Conservation (phyloP, 371 early-diverging fungal genomes). For the Mortierella sp. region DNA sequence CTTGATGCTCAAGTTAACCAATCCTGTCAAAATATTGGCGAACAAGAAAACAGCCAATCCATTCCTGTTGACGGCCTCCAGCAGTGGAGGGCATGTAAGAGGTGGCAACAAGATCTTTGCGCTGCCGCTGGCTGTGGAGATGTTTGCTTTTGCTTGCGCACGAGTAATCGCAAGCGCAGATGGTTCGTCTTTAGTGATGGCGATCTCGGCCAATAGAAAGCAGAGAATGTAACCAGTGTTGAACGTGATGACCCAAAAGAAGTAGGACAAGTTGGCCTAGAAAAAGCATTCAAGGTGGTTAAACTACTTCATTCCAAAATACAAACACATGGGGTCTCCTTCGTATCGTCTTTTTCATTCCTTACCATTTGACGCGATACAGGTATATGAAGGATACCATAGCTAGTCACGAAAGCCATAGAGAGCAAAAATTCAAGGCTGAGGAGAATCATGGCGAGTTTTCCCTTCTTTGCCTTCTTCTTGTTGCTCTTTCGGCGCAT, state of each 20-base stretch:
- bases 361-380: conserved; percentile 81
- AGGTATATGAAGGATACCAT: conserved; percentile 57
- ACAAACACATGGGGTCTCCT: background rate
- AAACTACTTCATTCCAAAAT: background rate
- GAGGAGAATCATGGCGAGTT: conserved; percentile 60
- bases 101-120: conserved; percentile 50
- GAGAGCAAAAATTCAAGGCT: conserved; percentile 58
- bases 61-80: conserved; percentile 83
- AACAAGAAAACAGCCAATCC: conserved; percentile 87
- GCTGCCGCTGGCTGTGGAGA: conserved; percentile 32
- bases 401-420: conserved; percentile 52
- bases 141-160: conserved; percentile 35
- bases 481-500: conserved; percentile 48
- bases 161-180: conserved; percentile 47
- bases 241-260: conserved; percentile 80
- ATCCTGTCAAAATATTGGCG: conserved; percentile 89
- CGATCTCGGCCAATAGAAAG: conserved; percentile 69
- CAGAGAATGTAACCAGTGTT: conserved; percentile 69
- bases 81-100: conserved; percentile 63
- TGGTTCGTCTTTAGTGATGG: conserved; percentile 45
- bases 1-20: conserved; percentile 78
- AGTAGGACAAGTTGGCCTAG: conserved; percentile 82
- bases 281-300: background rate
- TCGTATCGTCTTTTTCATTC: background rate
- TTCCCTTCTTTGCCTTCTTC: conserved; percentile 59